Percentiles rank a stretch among this genome's conserved stretches.
Conservation (phyloP, 257 asterid genomes). For the Solanum lycopersicoides region DNA sequence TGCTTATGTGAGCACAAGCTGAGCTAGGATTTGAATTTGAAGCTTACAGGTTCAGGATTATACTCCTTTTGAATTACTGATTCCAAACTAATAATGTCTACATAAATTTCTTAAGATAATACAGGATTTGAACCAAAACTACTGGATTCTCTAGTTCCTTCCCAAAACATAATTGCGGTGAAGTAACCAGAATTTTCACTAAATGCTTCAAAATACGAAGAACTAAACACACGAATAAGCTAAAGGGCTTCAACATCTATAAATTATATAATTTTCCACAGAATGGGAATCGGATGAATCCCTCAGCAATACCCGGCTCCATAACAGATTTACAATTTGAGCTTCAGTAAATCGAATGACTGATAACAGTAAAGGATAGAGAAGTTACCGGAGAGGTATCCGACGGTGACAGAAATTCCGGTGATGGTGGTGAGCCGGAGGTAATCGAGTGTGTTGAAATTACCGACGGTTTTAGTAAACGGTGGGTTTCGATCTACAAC, state of each 20-base stretch:
- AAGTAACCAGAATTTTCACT: not conserved
- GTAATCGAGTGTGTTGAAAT: conserved; percentile 85
- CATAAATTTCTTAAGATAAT: not conserved
- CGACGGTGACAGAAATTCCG: conserved; percentile 88
- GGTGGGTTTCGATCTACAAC: conserved; percentile 93
- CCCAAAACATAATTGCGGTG: not conserved
- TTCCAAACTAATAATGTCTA: not conserved
- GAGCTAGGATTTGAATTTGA: not conserved
- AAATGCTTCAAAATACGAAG: not conserved
- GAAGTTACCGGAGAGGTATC: conserved; percentile 72
- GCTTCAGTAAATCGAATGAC: not conserved
- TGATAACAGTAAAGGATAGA: not conserved
- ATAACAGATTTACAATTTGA: not conserved
- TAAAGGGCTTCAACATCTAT: not conserved
- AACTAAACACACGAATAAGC: not conserved
- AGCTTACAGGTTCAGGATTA: not conserved
- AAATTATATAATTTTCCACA: no score
- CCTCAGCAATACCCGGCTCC: not conserved
- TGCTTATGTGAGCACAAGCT: not conserved
- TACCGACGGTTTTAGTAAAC: conserved; percentile 70
- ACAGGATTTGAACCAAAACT: not conserved
- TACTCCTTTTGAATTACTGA: not conserved
- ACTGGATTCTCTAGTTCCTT: not conserved
- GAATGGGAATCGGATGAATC: not conserved
- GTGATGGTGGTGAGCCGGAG: conserved; percentile 81